These are phyloP conservation scores for Pseudoneurospora amorphoporcata DNA, from an alignment of 495 filamentous ascomycete genomes.

Conservation along the genomic window DNA sequence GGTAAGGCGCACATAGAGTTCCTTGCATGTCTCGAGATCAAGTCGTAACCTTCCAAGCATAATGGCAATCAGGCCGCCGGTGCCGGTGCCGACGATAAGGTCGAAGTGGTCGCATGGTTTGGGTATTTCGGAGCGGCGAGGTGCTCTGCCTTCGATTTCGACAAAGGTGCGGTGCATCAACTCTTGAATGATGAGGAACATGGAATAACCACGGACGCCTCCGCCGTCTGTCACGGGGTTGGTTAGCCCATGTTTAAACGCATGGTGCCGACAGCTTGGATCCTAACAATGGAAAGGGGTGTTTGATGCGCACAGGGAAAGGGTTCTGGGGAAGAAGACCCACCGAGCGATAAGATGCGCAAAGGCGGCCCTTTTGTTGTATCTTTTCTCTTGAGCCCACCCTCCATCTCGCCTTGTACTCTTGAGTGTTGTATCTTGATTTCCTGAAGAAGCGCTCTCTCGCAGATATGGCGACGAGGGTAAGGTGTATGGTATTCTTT, in stretches of 20 bases:
- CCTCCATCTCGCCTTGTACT: conserved; percentile 11
- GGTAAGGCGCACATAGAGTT: conserved; percentile 90
- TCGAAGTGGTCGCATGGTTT: conserved; percentile 99
- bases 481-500: not conserved
- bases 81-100: conserved; percentile 88
- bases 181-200: conserved; percentile 90
- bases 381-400: conserved; percentile 57
- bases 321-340: conserved; percentile 18
- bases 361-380: conserved; percentile 90
- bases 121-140: conserved; percentile 77
- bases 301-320: not conserved
- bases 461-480: not conserved
- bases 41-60: conserved; percentile 91
- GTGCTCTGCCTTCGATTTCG: conserved; percentile 72
- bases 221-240: conserved; percentile 61
- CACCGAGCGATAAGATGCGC: conserved; percentile 84
- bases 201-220: conserved; percentile 93
- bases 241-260: conserved; percentile 4
- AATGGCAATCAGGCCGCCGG: conserved; percentile 87
- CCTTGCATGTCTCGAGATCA: conserved; percentile 91
- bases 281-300: not conserved
- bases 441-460: not conserved
- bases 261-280: not conserved
- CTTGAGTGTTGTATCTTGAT: not conserved
- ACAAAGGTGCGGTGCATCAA: conserved; percentile 91